Conservation (phyloP, 805 yeast genomes). For the Candida arabinofermentans region DNA sequence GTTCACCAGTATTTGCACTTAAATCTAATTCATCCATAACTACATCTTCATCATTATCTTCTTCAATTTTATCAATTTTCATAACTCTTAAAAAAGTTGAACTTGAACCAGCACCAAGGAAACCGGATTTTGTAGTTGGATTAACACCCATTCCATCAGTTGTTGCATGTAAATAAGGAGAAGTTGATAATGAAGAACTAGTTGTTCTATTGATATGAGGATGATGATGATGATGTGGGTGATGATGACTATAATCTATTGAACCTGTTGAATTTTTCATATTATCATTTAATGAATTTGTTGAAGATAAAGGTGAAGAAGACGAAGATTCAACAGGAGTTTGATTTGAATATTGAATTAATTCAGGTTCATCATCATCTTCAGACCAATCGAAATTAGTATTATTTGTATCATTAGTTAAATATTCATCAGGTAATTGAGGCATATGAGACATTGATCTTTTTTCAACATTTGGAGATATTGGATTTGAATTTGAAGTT, state of each 20-base stretch:
- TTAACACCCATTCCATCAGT: slow-evolving; percentile 67
- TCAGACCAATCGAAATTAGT: slow-evolving; percentile 61
- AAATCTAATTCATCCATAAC: slow-evolving; percentile 17
- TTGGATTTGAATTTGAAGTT: background rate
- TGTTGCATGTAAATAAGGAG: slow-evolving; percentile 21
- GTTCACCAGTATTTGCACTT: slow-evolving; percentile 1
- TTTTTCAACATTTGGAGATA: slow-evolving; percentile 3
- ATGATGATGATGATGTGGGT: slow-evolving; percentile 4
- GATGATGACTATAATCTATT: background rate
- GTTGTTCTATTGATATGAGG: slow-evolving; percentile 14
- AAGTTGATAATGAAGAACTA: slow-evolving; percentile 19
- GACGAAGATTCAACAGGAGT: slow-evolving; percentile 11
- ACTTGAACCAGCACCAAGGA: slow-evolving; percentile 62
- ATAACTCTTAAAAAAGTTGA: slow-evolving; percentile 43
- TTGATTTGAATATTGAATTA: slow-evolving; percentile 1
- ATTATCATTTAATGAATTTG: slow-evolving; percentile 11
- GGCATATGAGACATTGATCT: slow-evolving; percentile 11
- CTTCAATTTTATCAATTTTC: slow-evolving; percentile 31
- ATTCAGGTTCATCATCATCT: slow-evolving; percentile 39
- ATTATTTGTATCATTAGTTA: slow-evolving; percentile 24
- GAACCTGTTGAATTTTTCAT: slow-evolving; percentile 3
- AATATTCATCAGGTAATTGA: slow-evolving; percentile 25
- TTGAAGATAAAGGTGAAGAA: slow-evolving; percentile 12
- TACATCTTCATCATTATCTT: slow-evolving; percentile 16
- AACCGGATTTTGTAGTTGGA: slow-evolving; percentile 46